Evolutionary conservation across 2,329 filamentous ascomycete species (phyloP), one percentile per base, ranked within the genome.

Genomic region (Stylonectria norvegica): DNA sequence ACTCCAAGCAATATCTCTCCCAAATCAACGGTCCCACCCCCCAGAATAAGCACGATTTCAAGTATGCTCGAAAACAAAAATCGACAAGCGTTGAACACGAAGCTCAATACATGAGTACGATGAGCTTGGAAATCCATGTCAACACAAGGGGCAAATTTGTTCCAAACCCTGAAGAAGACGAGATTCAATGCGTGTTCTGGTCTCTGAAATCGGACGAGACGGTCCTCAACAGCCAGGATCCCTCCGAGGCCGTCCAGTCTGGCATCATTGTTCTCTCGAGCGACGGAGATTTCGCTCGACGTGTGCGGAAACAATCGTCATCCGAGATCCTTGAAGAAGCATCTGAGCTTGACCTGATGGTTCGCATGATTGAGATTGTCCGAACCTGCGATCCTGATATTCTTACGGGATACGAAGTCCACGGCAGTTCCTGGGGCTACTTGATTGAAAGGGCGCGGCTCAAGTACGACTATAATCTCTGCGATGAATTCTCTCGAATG

Each of bases 381-480:
- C 81, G 89, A 25, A 71, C 72, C 3, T 76, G 86, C 54, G 93
- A 98, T 60, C 93, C 93, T 0, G 93, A 98, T 57, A 86, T 98
- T 19, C 71, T 98, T 29, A 93, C 90, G 0, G 93, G 93, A 0
- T 98, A 93, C 55, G 93, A 98, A 63, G 89, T 97, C 0, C 89
- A 96, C 57, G 88, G 89, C 38, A 78, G 81, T 43, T 96, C 90
- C 1, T 98, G 93, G 93, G 93, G 94, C 1, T 98, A 94, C 62
- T 65, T 98, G 25, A 91, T 96, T 34, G 91, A 98, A 66, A 80
- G 93, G 36, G 90, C 91, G 10, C 76, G 86, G 20, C 65, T 85
- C 46, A 88, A 90, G 60, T 96, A 91, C 56, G 90, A 95, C 47
- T 93, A 87, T 61, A 84, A 96, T 55, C 72, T 98, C 4, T 94